phyloP scores from a whole-genome alignment of 176 grass and related monocot species.

The Hyparrhenia diplandra region DNA sequence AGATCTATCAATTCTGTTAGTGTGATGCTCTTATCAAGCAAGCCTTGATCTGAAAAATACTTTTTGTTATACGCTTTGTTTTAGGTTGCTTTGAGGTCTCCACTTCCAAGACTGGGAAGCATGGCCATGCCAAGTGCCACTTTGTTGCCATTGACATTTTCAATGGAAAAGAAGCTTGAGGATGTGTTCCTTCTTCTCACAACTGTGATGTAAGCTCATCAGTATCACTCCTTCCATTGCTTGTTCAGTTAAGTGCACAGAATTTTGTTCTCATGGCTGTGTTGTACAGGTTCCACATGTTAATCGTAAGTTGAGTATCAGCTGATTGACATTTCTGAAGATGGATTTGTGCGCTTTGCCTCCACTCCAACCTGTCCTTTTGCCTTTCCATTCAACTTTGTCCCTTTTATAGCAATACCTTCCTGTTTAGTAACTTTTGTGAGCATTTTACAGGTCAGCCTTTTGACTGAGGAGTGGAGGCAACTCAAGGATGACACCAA shows the following conservation, averaged over 20 bases:
- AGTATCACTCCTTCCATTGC: background rate
- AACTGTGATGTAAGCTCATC: constrained; percentile 49
- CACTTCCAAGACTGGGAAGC: constrained; percentile 65
- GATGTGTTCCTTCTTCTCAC: constrained; percentile 65
- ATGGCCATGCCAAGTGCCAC: constrained; percentile 59
- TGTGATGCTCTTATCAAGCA: background rate
- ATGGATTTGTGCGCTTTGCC: constrained; percentile 45
- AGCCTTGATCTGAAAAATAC: background rate
- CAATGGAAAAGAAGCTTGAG: constrained; percentile 59
- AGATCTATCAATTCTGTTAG: background rate
- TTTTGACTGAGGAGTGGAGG: constrained; percentile 42
- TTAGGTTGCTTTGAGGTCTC: constrained; percentile 69
- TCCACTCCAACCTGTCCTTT: background rate
- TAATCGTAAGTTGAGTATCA: constrained; percentile 40
- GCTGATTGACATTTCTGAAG: constrained; percentile 62
- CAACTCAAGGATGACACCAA: constrained; percentile 56
- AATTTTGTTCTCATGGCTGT: background rate
- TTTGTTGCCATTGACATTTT: constrained; percentile 64
- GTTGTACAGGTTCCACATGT: constrained; percentile 38
- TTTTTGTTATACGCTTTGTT: background rate
- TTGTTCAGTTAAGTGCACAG: background rate
- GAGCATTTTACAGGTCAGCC: constrained; percentile 39
- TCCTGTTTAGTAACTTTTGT: background rate
- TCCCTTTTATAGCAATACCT: background rate
- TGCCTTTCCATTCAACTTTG: background rate